Conservation (phyloP, 1,284 basidiomycete species). For the Fomitiporia mediterranea region DNA sequence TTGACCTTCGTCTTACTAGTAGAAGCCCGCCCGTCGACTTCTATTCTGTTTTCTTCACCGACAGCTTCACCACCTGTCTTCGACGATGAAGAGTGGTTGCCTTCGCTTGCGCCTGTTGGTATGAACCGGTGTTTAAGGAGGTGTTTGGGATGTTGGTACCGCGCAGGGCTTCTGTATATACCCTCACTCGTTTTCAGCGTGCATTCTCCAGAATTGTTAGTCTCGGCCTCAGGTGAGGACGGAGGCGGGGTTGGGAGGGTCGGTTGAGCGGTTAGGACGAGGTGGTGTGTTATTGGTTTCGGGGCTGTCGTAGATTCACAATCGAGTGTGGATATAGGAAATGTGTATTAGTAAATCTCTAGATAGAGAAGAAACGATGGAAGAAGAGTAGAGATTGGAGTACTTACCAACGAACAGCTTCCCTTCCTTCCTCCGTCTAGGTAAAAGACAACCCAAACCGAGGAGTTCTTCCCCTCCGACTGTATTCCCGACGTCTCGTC, state of each 20-base stretch:
- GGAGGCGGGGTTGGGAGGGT: constrained; percentile 34
- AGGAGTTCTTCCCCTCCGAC: constrained; percentile 59
- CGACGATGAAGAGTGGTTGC: background rate
- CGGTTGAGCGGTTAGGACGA: constrained; percentile 52
- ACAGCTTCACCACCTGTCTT: no score
- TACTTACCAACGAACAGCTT: constrained; percentile 52
- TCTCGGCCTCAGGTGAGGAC: constrained; percentile 21
- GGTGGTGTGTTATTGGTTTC: constrained; percentile 49
- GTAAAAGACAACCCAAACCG: constrained; percentile 55
- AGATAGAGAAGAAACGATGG: background rate
- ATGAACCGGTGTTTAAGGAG: constrained; percentile 59
- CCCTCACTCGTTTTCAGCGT: no score
- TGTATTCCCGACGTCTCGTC: constrained; percentile 25
- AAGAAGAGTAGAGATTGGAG: background rate
- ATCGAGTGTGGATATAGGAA: background rate
- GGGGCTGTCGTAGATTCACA: constrained; percentile 35
- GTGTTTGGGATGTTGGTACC: constrained; percentile 53
- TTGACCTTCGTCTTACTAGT: background rate
- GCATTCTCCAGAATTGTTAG: background rate
- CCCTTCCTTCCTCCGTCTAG: constrained; percentile 54
- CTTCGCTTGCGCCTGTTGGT: constrained; percentile 48
- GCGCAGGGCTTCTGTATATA: constrained; percentile 45
- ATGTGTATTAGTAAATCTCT: background rate
- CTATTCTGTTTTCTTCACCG: background rate
- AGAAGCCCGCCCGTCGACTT: background rate